These are phyloP conservation scores for Tanacetum coccineum DNA, from an alignment of 129 eudicot species.

Conservation along the genomic window DNA sequence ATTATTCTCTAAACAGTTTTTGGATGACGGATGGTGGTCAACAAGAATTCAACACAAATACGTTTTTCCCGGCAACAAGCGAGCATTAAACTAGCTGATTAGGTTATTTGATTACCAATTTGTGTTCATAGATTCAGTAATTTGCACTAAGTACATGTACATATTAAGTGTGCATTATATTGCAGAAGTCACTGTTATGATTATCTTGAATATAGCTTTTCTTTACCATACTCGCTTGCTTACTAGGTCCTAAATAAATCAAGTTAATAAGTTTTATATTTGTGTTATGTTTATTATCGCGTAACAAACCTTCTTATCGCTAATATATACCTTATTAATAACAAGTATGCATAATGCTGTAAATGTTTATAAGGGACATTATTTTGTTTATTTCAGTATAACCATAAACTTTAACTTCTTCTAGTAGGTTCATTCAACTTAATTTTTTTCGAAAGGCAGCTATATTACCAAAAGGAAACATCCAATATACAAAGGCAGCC, in stretches of 20 bases:
- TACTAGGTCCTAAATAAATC: neutral
- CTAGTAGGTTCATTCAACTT: no score
- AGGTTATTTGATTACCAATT: slow-evolving; percentile 24
- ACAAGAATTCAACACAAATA: slow-evolving; percentile 33
- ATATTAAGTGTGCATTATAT: slow-evolving; percentile 18
- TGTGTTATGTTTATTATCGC: no score
- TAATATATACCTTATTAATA: neutral
- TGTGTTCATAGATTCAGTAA: slow-evolving; percentile 35
- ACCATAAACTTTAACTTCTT: no score
- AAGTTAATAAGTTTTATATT: no score
- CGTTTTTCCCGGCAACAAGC: slow-evolving; percentile 32
- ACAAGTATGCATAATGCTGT: no score
- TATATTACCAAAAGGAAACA: no score
- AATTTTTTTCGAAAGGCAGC: no score
- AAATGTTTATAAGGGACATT: no score
- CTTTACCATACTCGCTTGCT: neutral
- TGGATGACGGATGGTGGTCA: slow-evolving; percentile 54
- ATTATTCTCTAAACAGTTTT: slow-evolving; percentile 40
- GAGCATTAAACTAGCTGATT: slow-evolving; percentile 17
- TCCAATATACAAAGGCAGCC: no score
- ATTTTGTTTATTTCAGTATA: no score
- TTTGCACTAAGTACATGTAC: slow-evolving; percentile 25
- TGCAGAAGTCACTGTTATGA: neutral
- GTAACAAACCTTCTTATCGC: no score
- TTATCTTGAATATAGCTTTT: neutral